These are phyloP conservation scores for Hyphodiscus sp. DNA, from an alignment of 2,329 filamentous ascomycete genomes.

Conservation along the genomic window DNA sequence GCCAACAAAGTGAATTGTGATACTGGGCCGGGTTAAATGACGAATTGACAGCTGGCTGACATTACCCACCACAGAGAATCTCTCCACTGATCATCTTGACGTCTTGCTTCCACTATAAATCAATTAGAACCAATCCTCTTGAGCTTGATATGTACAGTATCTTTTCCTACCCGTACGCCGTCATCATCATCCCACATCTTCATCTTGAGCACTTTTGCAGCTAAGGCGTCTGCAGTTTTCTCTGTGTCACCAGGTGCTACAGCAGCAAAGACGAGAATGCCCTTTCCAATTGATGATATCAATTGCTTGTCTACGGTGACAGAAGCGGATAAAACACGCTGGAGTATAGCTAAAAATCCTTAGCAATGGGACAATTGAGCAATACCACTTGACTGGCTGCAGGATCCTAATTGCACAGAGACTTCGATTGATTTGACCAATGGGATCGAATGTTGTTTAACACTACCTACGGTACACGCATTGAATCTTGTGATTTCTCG, in stretches of 20 bases:
- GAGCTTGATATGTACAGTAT: constrained; percentile 1
- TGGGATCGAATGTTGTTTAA: no score
- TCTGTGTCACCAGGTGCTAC: constrained; percentile 85
- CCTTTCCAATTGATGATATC: constrained; percentile 85
- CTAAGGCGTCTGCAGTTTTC: constrained; percentile 79
- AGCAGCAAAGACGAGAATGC: constrained; percentile 84
- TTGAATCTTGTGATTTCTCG: constrained; percentile 5
- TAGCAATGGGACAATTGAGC: constrained; percentile 13
- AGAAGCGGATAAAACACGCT: constrained; percentile 89
- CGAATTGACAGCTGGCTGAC: background rate
- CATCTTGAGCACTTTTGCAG: constrained; percentile 80
- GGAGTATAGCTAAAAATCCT: constrained; percentile 66
- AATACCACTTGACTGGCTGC: no score
- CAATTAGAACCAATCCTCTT: constrained; percentile 9
- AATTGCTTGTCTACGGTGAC: constrained; percentile 90
- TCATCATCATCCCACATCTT: constrained; percentile 65
- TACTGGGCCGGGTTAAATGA: constrained; percentile 45
- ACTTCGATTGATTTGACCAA: no score
- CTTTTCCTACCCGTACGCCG: constrained; percentile 24
- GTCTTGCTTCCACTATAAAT: constrained; percentile 74
- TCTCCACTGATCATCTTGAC: constrained; percentile 87
- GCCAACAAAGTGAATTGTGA: constrained; percentile 95
- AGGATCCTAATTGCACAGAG: no score
- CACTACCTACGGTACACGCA: background rate
- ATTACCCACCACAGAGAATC: constrained; percentile 73